Conservation (phyloP, 352 stramenopile species). For the Blastocystis sp. region DNA sequence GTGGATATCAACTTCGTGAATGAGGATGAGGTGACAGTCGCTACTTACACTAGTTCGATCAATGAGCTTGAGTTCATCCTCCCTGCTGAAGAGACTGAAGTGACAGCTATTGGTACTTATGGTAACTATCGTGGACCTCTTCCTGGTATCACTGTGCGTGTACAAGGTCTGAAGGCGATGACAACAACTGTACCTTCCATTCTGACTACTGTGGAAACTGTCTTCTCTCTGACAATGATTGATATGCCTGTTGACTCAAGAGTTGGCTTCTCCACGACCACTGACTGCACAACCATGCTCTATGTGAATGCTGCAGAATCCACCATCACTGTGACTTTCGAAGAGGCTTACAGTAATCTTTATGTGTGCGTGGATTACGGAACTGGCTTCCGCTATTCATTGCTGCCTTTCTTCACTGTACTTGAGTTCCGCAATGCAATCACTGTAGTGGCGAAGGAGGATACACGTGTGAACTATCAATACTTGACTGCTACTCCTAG, state of each 20-base stretch:
- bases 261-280: constrained; percentile 15
- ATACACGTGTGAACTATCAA: constrained; percentile 58
- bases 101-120: constrained; percentile 11
- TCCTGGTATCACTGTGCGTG: constrained; percentile 2
- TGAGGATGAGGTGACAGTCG: neutral
- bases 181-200: constrained; percentile 18
- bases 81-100: neutral
- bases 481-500: constrained; percentile 22
- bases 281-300: neutral
- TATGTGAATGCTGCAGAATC: constrained; percentile 10
- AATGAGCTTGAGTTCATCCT: constrained; percentile 39
- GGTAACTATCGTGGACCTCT: neutral
- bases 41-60: neutral
- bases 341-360: constrained; percentile 11
- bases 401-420: constrained; percentile 33
- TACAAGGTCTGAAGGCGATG: constrained; percentile 55
- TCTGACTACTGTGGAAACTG: constrained; percentile 35
- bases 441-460: constrained; percentile 32
- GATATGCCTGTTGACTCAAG: neutral
- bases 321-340: neutral
- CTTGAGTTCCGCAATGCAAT: constrained; percentile 57
- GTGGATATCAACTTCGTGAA: constrained; percentile 40
- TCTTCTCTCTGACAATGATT: constrained; percentile 21
- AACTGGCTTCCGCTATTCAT: constrained; percentile 10
- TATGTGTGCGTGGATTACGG: constrained; percentile 64